These are phyloP conservation scores for Tetrapisispora fleetii DNA, from an alignment of 805 yeast genomes.

Conservation along the genomic window DNA sequence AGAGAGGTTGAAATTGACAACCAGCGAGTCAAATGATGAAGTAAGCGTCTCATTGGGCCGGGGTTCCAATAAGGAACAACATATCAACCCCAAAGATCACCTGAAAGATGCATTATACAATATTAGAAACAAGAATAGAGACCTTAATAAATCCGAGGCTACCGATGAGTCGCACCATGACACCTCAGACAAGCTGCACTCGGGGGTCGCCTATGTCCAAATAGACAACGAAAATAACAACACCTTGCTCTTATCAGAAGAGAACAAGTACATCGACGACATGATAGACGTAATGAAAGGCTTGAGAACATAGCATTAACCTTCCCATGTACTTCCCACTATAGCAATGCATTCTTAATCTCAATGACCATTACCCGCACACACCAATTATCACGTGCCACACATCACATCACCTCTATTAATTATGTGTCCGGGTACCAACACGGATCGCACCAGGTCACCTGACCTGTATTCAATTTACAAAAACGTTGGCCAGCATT, in stretches of 20 bases:
- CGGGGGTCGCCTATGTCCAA: neutral
- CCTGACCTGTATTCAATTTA: too few relatives aligned
- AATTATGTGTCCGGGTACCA: too few relatives aligned
- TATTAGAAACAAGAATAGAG: neutral
- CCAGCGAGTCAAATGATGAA: neutral
- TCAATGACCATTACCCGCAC: too few relatives aligned
- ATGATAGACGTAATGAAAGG: slow-evolving; percentile 14
- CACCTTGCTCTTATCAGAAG: slow-evolving; percentile 3
- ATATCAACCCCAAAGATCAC: neutral
- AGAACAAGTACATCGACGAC: slow-evolving; percentile 13
- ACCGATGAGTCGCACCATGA: neutral
- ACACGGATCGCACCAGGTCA: too few relatives aligned
- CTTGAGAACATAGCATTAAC: slow-evolving; percentile 1
- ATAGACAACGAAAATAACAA: neutral
- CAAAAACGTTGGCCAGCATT: too few relatives aligned
- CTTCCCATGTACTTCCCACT: neutral
- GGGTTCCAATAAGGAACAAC: neutral
- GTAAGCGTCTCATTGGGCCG: neutral
- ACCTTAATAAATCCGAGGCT: neutral
- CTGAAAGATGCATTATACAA: neutral
- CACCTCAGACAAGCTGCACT: neutral
- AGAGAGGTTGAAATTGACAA: slow-evolving; percentile 4
- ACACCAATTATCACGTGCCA: too few relatives aligned
- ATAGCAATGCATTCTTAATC: too few relatives aligned
- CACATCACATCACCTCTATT: too few relatives aligned